phyloP scores from a whole-genome alignment of 441 rosid species.

The Cnidoscolus chayamansa region DNA sequence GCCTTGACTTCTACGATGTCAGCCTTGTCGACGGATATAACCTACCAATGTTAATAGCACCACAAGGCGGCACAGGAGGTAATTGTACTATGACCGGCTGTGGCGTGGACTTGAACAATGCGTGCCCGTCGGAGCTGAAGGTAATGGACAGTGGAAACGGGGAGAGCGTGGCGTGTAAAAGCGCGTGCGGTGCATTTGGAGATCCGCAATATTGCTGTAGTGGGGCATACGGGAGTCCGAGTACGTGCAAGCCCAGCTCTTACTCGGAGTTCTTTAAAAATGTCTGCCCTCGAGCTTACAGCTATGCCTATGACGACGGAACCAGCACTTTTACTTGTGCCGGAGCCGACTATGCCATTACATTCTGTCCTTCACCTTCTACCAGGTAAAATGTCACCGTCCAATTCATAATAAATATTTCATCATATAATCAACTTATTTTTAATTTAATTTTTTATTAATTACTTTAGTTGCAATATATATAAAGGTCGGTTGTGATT shows the following conservation, averaged over 20 bases:
- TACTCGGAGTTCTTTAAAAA: not conserved
- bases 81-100: slow-evolving; percentile 75
- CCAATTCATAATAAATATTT: too few relatives aligned
- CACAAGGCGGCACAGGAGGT: slow-evolving; percentile 60
- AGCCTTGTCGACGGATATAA: slow-evolving; percentile 96
- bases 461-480: too few relatives aligned
- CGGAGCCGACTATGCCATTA: slow-evolving; percentile 1
- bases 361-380: slow-evolving; percentile 24
- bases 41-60: slow-evolving; percentile 71
- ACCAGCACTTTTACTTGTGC: slow-evolving; percentile 4
- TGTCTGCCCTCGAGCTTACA: slow-evolving; percentile 14
- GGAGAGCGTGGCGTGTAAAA: slow-evolving; percentile 38
- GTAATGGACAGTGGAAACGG: slow-evolving; percentile 41
- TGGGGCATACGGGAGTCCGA: not conserved
- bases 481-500: too few relatives aligned
- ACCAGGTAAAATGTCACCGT: slow-evolving; percentile 42
- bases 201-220: not conserved
- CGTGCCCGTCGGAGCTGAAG: slow-evolving; percentile 75
- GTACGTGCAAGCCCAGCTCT: not conserved
- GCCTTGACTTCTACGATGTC: slow-evolving; percentile 81
- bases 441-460: too few relatives aligned
- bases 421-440: too few relatives aligned
- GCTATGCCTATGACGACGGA: slow-evolving; percentile 1
- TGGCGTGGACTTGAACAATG: slow-evolving; percentile 54
- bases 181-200: not conserved